Conservation (phyloP, 352 stramenopile genomes). For the Lagenidium giganteum region DNA sequence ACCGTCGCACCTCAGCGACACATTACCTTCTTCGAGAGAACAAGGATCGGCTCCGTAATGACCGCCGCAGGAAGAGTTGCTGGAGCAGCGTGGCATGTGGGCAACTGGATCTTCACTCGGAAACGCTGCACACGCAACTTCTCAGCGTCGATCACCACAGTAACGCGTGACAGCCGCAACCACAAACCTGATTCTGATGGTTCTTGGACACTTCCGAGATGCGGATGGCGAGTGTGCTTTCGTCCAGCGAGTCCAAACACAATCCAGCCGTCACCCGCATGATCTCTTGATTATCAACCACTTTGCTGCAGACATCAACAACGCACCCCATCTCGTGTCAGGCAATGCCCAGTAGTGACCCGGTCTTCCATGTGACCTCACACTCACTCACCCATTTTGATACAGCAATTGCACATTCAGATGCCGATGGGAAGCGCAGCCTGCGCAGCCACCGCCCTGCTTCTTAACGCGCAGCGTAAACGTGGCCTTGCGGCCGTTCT, state of each 20-base stretch:
- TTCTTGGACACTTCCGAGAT: conserved; percentile 84
- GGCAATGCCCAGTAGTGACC: no score
- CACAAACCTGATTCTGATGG: conserved; percentile 67
- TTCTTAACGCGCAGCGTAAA: conserved; percentile 48
- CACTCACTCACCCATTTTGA: conserved; percentile 36
- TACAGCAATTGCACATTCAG: conserved; percentile 65
- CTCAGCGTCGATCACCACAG: not conserved
- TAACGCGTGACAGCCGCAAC: not conserved
- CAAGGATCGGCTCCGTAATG: conserved; percentile 44
- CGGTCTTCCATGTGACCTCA: not conserved
- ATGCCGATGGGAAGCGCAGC: conserved; percentile 47
- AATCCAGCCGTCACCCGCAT: conserved; percentile 50
- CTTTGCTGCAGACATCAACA: no score
- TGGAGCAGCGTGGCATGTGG: conserved; percentile 22
- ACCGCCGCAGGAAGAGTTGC: conserved; percentile 9
- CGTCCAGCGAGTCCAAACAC: conserved; percentile 48
- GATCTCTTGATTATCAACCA: conserved; percentile 74
- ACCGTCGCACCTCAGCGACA: not conserved
- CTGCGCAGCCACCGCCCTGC: conserved; percentile 19
- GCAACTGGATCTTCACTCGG: conserved; percentile 45
- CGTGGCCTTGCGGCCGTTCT: conserved; percentile 71
- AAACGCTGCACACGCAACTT: conserved; percentile 30
- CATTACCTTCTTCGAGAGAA: conserved; percentile 63
- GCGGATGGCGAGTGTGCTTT: conserved; percentile 48
- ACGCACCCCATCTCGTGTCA: no score